A percentile compares a stretch with the other conserved stretches of the same genome.
Conservation (phyloP, 805 yeast genomes). For the Jamesozyma lodderae region DNA sequence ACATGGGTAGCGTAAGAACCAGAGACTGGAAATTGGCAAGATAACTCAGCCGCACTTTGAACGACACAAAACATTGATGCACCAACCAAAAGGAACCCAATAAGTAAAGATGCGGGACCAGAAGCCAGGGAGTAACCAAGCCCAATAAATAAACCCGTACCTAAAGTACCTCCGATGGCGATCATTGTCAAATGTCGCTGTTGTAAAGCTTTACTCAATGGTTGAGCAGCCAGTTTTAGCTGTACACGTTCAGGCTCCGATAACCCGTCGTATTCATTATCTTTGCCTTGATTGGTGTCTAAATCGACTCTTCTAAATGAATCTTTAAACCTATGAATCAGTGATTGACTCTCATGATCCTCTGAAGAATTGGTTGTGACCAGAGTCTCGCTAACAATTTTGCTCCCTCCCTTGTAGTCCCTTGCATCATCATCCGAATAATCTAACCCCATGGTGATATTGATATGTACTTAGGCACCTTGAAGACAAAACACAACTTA, state of each 20-base stretch:
- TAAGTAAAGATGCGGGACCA: slow-evolving; percentile 44
- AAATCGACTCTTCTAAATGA: slow-evolving; percentile 1
- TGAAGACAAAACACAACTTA: too few species aligned
- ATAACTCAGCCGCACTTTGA: slow-evolving; percentile 40
- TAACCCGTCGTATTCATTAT: background rate
- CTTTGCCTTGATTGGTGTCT: background rate
- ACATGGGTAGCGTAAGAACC: slow-evolving; percentile 42
- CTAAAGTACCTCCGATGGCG: slow-evolving; percentile 28
- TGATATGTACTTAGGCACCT: too few species aligned
- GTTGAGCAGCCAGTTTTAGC: background rate
- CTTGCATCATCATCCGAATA: too few species aligned
- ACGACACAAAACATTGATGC: slow-evolving; percentile 33
- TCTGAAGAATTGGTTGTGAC: too few species aligned
- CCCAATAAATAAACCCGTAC: slow-evolving; percentile 28
- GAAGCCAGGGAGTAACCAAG: slow-evolving; percentile 37
- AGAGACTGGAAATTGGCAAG: slow-evolving; percentile 41
- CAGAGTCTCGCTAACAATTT: too few species aligned
- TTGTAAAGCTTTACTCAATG: slow-evolving; percentile 11
- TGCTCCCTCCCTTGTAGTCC: too few species aligned
- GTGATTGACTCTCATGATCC: background rate
- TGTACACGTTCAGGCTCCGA: slow-evolving; percentile 1
- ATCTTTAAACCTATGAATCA: slow-evolving; percentile 3
- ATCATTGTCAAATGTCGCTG: slow-evolving; percentile 26
- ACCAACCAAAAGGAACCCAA: slow-evolving; percentile 42
- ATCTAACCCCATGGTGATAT: too few species aligned